These are phyloP conservation scores for Schizosaccharomyces octosporus DNA, from an alignment of 805 yeast genomes.

Conservation along the genomic window DNA sequence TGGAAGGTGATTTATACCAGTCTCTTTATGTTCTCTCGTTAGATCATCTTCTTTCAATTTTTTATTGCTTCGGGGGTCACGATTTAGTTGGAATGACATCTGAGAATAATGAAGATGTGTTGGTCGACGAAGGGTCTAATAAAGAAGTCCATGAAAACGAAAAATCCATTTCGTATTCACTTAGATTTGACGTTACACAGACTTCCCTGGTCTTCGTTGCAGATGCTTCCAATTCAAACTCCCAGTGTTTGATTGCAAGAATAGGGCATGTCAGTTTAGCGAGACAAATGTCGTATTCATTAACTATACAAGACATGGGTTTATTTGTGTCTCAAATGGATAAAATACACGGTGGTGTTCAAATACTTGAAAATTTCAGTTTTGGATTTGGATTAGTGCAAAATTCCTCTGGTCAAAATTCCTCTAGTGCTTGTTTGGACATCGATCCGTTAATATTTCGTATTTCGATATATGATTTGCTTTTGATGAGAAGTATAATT, in stretches of 20 bases:
- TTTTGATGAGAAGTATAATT: slow-evolving; percentile 32
- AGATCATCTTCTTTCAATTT: neutral
- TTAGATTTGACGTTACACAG: neutral
- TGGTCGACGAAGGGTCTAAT: too few species aligned
- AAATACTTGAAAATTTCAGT: neutral
- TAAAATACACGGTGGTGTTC: neutral
- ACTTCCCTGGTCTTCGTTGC: neutral
- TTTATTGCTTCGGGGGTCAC: neutral
- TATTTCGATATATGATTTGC: slow-evolving; percentile 65
- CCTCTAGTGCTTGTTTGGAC: slow-evolving; percentile 12
- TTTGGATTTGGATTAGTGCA: neutral
- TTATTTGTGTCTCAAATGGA: neutral
- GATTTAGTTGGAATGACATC: neutral
- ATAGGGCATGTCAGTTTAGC: neutral
- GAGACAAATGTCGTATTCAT: neutral
- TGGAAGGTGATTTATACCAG: neutral
- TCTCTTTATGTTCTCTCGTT: neutral
- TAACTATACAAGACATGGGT: neutral
- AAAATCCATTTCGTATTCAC: neutral
- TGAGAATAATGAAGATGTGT: neutral
- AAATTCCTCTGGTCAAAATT: neutral
- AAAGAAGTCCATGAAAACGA: neutral
- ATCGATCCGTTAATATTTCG: slow-evolving; percentile 63
- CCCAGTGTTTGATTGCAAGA: neutral
- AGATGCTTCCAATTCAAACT: neutral